Base-by-base conservation (phyloP, 2,329 filamentous ascomycete species). In the Myriosclerotinia scirpicola region DNA sequence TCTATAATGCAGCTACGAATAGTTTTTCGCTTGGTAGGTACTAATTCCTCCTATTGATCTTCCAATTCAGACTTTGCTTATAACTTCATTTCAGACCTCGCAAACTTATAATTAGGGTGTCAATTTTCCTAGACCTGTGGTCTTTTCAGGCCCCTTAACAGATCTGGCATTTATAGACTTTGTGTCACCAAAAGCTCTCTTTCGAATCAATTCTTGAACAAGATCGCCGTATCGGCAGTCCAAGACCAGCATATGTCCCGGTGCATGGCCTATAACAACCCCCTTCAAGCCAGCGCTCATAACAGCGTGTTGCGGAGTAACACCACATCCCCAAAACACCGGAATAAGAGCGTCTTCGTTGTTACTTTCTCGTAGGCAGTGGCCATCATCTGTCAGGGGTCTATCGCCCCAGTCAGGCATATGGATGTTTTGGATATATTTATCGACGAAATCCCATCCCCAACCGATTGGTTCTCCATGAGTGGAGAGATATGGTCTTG, bases 401-500 rank as follows among this genome's bases (percentile, higher is more conserved):
- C 68, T 68, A 67, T 88, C 84, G 0, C 87, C 87, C 81, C 84
- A 90, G 62, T 89, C 81, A 1, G 84, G 83, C 9, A 54, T 67
- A 53, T 80, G 76, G 12, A 88, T 78, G 73, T 88, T 80, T 56
- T 70, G 61, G 65, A 90, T 85, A 0, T 87, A 71, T 42, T 71
- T 71, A 68, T 75, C 72, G 12, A 84, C 75, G 0, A 81, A 83
- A 4, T 87, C 81, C 85, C 86, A 90, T 0, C 85, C 87, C 85
- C 85, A 90, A 4, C 83, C 85, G 17, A 90, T 78, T 1, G 85
- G 85, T 77, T 89, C 87, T 2, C 87, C 87, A 71, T 90, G 87
- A 3, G 86, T 87, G 1, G 80, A 77, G 11, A 79, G 75, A 75
- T 83, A 90, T 11, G 77, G 77, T 17, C 84, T 76, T 0, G 86